A percentile compares a stretch with the other conserved stretches of the same genome.
phyloP scores from a whole-genome alignment of 306 rosid genomes.

The Inga laurina region DNA sequence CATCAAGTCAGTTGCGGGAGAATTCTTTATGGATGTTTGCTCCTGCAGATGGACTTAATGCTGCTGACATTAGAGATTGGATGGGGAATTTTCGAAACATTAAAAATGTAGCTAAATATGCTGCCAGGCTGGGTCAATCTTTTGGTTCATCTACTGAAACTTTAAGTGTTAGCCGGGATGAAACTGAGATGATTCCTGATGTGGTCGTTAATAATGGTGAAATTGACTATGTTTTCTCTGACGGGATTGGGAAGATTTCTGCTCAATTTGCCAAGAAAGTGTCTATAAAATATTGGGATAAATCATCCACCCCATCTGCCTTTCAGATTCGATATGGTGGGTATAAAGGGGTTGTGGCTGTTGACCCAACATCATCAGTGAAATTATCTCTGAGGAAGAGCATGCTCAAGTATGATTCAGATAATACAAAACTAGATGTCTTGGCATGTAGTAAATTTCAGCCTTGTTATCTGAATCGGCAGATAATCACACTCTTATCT shows the following conservation, averaged over 20 bases:
- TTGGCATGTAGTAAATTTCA: slow-evolving; percentile 68
- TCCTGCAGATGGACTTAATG: slow-evolving; percentile 44
- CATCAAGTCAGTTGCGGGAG: slow-evolving; percentile 86
- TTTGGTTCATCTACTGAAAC: slow-evolving; percentile 93
- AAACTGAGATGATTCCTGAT: slow-evolving; percentile 64
- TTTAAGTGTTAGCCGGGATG: slow-evolving; percentile 45
- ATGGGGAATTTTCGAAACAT: slow-evolving; percentile 74
- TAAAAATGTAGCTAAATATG: slow-evolving; percentile 88
- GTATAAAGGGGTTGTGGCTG: slow-evolving; percentile 88
- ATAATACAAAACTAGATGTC: slow-evolving; percentile 67
- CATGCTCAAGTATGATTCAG: slow-evolving; percentile 73
- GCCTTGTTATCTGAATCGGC: slow-evolving; percentile 79
- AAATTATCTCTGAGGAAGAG: slow-evolving; percentile 79
- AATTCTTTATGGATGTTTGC: slow-evolving; percentile 94
- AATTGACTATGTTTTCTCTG: slow-evolving; percentile 65
- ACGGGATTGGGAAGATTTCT: slow-evolving; percentile 92
- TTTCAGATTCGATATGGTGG: slow-evolving; percentile 94
- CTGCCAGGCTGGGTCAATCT: slow-evolving; percentile 92
- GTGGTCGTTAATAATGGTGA: slow-evolving; percentile 22
- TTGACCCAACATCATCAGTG: slow-evolving; percentile 63
- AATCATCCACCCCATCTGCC: slow-evolving; percentile 59
- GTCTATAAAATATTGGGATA: slow-evolving; percentile 63
- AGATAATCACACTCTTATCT: slow-evolving; percentile 74
- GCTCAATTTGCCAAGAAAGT: slow-evolving; percentile 62
- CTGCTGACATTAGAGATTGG: slow-evolving; percentile 55